These are phyloP conservation scores for Myxozyma geophila DNA, from an alignment of 805 yeast species.

Conservation along the genomic window DNA sequence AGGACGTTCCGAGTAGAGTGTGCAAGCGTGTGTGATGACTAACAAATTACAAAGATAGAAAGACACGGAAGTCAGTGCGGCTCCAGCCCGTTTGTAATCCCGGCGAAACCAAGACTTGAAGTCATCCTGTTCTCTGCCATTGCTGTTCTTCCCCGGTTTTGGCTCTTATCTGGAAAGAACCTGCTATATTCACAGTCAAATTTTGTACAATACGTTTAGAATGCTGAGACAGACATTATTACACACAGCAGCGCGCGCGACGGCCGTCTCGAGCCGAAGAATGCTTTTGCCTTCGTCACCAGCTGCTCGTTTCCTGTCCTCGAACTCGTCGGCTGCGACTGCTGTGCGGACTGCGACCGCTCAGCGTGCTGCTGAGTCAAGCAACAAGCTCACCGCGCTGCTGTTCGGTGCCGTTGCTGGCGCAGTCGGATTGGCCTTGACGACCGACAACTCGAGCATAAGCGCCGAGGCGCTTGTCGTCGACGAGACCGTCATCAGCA, in stretches of 20 bases:
- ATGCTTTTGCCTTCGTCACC: neutral
- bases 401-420: conserved; percentile 2
- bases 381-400: neutral
- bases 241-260: neutral
- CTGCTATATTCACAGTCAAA: neutral
- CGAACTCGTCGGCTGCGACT: no score
- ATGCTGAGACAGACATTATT: conserved; percentile 8
- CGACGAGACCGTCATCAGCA: neutral
- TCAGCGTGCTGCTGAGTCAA: neutral
- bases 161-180: neutral
- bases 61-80: conserved; percentile 7
- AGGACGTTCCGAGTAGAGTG: no score
- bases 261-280: neutral
- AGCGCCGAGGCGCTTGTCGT: neutral
- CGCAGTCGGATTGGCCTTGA: neutral
- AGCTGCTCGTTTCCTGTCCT: neutral
- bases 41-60: neutral
- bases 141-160: neutral
- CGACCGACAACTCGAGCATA: conserved; percentile 1
- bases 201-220: no score
- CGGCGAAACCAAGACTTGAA: no score
- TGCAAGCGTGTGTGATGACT: no score
- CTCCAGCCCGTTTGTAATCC: neutral
- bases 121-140: no score
- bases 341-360: neutral